Evolutionary conservation across 2,329 filamentous ascomycete species (phyloP).

Genomic region (Aspergillus versicolor): DNA sequence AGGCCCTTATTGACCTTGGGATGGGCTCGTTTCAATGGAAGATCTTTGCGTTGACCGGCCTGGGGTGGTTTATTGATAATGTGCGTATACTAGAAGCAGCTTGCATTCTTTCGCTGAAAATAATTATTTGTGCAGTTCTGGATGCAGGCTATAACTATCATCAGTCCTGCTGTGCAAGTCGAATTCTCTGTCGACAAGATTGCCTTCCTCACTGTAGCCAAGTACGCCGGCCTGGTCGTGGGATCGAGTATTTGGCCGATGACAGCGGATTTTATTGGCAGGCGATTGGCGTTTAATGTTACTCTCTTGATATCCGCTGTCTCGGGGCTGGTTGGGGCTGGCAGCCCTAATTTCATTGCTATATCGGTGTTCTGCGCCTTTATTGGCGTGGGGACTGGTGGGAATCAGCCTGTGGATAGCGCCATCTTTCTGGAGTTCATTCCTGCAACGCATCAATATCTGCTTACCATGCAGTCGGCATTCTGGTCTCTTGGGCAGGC

Average conservation of each 20-base stretch:
- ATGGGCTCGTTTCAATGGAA: conserved; percentile 24
- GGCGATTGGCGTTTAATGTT: conserved; percentile 21
- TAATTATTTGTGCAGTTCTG: conserved; percentile 15
- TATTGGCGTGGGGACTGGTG: conserved; percentile 19
- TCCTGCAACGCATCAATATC: conserved; percentile 21
- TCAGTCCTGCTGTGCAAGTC: conserved; percentile 18
- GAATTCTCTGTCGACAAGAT: conserved; percentile 18
- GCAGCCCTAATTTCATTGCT: conserved; percentile 25
- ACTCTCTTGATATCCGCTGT: conserved; percentile 20
- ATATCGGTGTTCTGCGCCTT: conserved; percentile 23
- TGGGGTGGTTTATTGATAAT: conserved; percentile 23
- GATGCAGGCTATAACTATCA: conserved; percentile 19
- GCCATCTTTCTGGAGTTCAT: conserved; percentile 19
- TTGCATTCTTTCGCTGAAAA: background rate
- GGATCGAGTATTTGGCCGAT: conserved; percentile 19
- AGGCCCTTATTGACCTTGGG: conserved; percentile 20
- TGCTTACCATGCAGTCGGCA: conserved; percentile 17
- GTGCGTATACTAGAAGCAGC: conserved; percentile 7
- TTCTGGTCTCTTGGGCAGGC: conserved; percentile 22
- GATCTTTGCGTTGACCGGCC: conserved; percentile 19
- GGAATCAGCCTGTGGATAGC: conserved; percentile 18
- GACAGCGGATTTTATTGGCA: conserved; percentile 21
- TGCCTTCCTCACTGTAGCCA: conserved; percentile 16
- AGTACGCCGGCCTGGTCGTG: conserved; percentile 16
- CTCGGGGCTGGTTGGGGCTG: conserved; percentile 21